These are phyloP conservation scores for Mrakia frigida DNA, from an alignment of 768 basidiomycete genomes.

Conservation along the genomic window DNA sequence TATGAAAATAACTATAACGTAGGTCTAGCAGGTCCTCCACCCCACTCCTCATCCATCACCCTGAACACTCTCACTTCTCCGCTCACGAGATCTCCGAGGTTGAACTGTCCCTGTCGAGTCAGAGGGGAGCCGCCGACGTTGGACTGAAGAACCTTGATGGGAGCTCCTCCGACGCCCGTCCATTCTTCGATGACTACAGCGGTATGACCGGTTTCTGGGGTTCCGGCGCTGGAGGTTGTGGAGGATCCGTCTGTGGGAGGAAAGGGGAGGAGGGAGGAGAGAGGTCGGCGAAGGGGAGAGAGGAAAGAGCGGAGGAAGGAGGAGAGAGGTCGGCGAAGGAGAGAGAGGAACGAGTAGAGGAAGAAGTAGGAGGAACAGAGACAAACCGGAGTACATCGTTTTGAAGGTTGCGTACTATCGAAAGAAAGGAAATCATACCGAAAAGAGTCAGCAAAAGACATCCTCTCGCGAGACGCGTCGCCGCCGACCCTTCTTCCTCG, in stretches of 20 bases:
- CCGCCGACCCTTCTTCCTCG: neutral
- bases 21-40: neutral
- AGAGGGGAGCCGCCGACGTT: neutral
- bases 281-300: no score
- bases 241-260: conserved; percentile 1
- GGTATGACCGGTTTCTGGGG: neutral
- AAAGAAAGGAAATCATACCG: no score
- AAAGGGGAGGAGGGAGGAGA: neutral
- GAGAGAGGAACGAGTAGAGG: neutral
- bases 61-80: conserved; percentile 22
- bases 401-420: conserved; percentile 11
- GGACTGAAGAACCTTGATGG: conserved; percentile 10
- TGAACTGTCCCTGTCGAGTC: conserved; percentile 5
- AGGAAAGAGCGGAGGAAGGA: neutral
- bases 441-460: neutral
- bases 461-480: neutral
- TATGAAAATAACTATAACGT: no score
- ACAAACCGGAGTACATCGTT: neutral
- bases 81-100: conserved; percentile 5
- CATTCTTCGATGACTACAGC: conserved; percentile 14
- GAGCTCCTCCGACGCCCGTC: neutral
- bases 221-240: conserved; percentile 3
- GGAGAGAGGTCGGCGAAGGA: neutral
- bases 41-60: conserved; percentile 14
- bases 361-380: neutral